These are phyloP conservation scores for Thermochaetoides thermophila DNA, from an alignment of 495 filamentous ascomycete genomes.

Conservation along the genomic window DNA sequence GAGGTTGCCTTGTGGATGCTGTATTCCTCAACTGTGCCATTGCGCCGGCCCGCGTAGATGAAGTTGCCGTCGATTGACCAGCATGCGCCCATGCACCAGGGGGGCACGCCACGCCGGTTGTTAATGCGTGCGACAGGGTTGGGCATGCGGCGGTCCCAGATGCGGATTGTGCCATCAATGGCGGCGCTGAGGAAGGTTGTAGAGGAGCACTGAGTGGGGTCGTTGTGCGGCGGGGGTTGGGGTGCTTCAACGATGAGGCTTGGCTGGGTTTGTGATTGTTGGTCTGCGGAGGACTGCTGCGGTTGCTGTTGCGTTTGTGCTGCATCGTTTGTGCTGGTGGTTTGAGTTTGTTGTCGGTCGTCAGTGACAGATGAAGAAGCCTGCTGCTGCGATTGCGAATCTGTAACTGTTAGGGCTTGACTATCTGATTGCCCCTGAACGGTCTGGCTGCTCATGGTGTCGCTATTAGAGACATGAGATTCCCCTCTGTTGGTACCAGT, in stretches of 20 bases:
- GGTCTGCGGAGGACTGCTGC: too few species aligned
- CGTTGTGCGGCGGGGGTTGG: conserved; percentile 16
- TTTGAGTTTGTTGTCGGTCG: not conserved
- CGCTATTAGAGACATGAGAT: conserved; percentile 6
- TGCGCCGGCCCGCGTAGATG: conserved; percentile 84
- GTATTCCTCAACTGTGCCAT: conserved; percentile 91
- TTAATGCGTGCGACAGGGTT: conserved; percentile 65
- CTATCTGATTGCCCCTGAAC: conserved; percentile 7
- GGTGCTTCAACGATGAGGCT: conserved; percentile 16
- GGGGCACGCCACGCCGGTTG: conserved; percentile 57
- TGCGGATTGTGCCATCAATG: conserved; percentile 72
- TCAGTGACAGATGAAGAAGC: not conserved
- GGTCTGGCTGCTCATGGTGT: conserved; percentile 17
- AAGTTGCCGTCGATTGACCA: conserved; percentile 94
- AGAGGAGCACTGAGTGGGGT: conserved; percentile 36
- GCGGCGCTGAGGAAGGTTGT: conserved; percentile 75
- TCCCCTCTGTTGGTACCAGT: not conserved
- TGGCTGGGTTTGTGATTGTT: conserved; percentile 16
- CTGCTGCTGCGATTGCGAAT: conserved; percentile 2
- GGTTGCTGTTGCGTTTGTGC: conserved; percentile 6
- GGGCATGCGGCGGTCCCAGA: conserved; percentile 79
- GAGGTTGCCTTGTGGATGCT: conserved; percentile 66
- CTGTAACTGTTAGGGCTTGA: conserved; percentile 4
- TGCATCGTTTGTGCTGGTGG: conserved; percentile 4
- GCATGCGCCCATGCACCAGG: conserved; percentile 97